A percentile compares a stretch with the other conserved stretches of the same genome.
These are phyloP conservation scores for Cercospora beticola DNA, from an alignment of 2,329 filamentous ascomycete species.

Conservation along the genomic window DNA sequence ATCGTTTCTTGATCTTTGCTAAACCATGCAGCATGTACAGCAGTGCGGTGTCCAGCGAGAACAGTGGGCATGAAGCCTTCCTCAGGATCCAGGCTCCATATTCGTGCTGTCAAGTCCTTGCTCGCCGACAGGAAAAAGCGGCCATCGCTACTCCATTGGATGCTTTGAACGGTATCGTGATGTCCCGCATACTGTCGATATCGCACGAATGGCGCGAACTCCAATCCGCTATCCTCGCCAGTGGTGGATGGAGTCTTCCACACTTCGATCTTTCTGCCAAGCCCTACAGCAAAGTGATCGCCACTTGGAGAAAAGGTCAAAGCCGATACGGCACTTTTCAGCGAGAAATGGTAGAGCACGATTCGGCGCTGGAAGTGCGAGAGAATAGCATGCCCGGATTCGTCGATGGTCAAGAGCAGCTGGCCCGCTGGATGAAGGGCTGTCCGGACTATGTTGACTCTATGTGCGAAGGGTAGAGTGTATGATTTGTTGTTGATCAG, in stretches of 20 bases:
- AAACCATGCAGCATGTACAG: constrained; percentile 93
- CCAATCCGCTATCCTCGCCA: constrained; percentile 76
- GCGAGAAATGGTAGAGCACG: constrained; percentile 92
- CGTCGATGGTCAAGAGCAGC: constrained; percentile 86
- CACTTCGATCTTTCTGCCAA: constrained; percentile 86
- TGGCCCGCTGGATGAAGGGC: constrained; percentile 89
- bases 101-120: constrained; percentile 85
- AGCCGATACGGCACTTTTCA: constrained; percentile 76
- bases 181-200: constrained; percentile 85
- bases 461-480: constrained; percentile 85
- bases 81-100: constrained; percentile 90
- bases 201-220: constrained; percentile 91
- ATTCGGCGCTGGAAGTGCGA: constrained; percentile 86
- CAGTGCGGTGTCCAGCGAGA: constrained; percentile 85
- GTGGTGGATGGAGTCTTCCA: constrained; percentile 88
- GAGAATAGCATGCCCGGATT: constrained; percentile 89
- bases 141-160: constrained; percentile 96
- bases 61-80: constrained; percentile 88
- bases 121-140: constrained; percentile 91
- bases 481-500: constrained; percentile 90
- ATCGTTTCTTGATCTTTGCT: constrained; percentile 92
- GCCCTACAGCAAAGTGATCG: constrained; percentile 81
- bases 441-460: constrained; percentile 86
- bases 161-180: constrained; percentile 79
- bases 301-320: constrained; percentile 90